Evolutionary conservation across 805 yeast species (phyloP), one percentile per base, ranked within the genome.

Genomic region (Blastobotrys parvus): DNA sequence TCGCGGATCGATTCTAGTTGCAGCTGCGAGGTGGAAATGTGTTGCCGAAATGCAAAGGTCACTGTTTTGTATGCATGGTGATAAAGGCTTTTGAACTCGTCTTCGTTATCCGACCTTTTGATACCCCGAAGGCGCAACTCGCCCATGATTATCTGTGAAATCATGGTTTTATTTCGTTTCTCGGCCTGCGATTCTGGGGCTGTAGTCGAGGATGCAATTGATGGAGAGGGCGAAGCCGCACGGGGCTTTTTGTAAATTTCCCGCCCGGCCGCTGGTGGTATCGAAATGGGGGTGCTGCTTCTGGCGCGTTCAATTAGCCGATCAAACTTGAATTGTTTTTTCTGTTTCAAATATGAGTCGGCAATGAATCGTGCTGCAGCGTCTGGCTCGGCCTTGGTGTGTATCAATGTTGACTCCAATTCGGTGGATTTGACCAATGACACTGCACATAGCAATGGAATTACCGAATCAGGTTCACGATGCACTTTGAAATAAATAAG

Each of bases 121-220:
- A 60, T 45, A 1, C 64, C 66, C 3, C 65, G 57, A 39, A 64
- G 45, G 11, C 68, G 52, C 44, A 64, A 44, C n/a, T 61, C 68
- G 2, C 62, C 58, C 45, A 62, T 45, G 5, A 61, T 49, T 6
- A 60, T 53, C 39, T 58, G 61, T 40, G 58, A 60, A 8, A 62
- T 20, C 18, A 39, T 20, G n/a, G 36, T 38, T 13, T 23, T 33
- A 33, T 13, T 37, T 45, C 45, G 31, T 38, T 35, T 23, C 40
- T 47, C 45, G 17, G n/a, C 20, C 35, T 17, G 11, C 10, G 35
- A n/a, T 16, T 32, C 35, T 16, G 27, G 19, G 3, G 36, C 5
- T 36, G 11, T 5, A 19, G 38, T 3, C 29, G 35, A 11, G 37
- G 10, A n/a, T 8, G 38, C 18, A 6, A 17, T 6, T 6, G 22